Evolutionary conservation across 305 asterid genomes (phyloP).

Genomic region (Lippia alba): DNA sequence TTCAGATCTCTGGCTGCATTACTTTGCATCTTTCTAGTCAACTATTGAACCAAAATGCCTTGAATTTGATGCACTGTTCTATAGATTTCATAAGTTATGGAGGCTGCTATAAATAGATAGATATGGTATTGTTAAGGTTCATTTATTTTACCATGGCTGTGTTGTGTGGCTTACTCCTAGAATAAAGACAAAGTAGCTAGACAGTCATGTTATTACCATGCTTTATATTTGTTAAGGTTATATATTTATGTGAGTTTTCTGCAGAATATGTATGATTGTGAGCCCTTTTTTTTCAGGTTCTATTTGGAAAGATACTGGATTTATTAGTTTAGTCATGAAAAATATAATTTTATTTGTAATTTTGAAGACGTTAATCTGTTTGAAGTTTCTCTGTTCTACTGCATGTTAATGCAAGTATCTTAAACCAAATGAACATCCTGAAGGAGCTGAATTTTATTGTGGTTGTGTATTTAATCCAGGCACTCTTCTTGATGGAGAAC

Average conservation of each 20-base stretch:
- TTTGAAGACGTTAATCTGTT: constrained; percentile 16
- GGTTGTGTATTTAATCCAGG: constrained; percentile 50
- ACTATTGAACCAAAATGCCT: constrained; percentile 5
- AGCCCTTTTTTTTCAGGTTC: neutral
- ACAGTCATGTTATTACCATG: neutral
- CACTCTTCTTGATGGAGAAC: constrained; percentile 88
- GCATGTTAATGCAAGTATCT: constrained; percentile 27
- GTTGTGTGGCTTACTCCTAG: neutral
- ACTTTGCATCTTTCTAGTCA: neutral
- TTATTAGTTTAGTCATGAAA: constrained; percentile 7
- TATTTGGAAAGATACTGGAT: neutral
- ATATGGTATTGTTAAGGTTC: constrained; percentile 4
- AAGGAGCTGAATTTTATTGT: constrained; percentile 33
- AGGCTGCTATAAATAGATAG: neutral
- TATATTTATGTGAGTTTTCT: neutral
- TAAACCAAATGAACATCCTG: constrained; percentile 27
- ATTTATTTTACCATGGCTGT: constrained; percentile 5
- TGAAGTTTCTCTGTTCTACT: constrained; percentile 20
- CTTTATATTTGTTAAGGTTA: constrained; percentile 14
- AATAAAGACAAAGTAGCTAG: no score
- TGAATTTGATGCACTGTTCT: constrained; percentile 7
- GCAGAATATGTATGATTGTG: constrained; percentile 8
- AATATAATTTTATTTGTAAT: neutral
- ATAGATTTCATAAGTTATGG: neutral
- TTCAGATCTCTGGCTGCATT: constrained; percentile 5